Evolutionary conservation across 78 protist genomes (phyloP).

Genomic region (Dictyostelium purpureum): DNA sequence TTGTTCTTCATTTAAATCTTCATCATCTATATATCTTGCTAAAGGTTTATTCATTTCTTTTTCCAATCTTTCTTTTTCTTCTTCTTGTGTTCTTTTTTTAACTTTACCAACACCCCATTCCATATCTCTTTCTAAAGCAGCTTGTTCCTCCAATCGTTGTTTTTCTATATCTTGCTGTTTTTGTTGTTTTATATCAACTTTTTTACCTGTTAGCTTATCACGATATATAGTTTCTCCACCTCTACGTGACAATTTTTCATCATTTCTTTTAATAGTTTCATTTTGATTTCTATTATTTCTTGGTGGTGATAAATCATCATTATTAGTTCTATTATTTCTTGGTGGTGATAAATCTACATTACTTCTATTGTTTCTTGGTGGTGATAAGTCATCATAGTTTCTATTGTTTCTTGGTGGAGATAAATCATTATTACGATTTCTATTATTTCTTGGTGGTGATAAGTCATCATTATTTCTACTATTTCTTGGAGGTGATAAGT

Average conservation of each 20-base stretch:
- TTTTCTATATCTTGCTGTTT: not conserved
- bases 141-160: not conserved
- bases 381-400: conserved; percentile 4
- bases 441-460: conserved; percentile 48
- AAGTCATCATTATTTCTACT: not conserved
- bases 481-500: conserved; percentile 39
- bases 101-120: conserved; percentile 24
- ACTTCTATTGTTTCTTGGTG: conserved; percentile 8
- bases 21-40: conserved; percentile 35
- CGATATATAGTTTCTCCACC: conserved; percentile 52
- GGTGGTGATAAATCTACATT: conserved; percentile 39
- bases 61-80: conserved; percentile 2
- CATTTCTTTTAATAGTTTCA: conserved; percentile 7
- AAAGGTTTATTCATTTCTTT: conserved; percentile 22
- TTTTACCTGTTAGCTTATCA: conserved; percentile 34
- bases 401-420: conserved; percentile 27
- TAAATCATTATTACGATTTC: not conserved
- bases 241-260: conserved; percentile 23
- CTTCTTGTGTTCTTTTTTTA: conserved; percentile 14
- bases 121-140: not conserved
- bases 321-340: not conserved
- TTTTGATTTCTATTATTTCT: conserved; percentile 8
- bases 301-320: conserved; percentile 50
- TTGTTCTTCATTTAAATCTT: conserved; percentile 2
- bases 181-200: not conserved